Base-by-base conservation (phyloP, 345 rosid genomes). In the Carallia brachiata region DNA sequence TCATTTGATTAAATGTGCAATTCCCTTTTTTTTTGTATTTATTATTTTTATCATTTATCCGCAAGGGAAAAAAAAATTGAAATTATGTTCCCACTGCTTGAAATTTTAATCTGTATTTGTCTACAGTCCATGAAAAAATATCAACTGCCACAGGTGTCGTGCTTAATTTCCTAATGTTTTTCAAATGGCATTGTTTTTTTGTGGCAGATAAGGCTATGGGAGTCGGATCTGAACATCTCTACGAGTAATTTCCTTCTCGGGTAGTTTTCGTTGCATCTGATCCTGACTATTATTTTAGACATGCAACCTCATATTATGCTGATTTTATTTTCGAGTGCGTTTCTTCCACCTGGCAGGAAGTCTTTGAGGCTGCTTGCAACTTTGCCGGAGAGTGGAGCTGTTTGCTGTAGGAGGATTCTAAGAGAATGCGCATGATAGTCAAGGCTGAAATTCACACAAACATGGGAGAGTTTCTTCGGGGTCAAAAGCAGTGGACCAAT, bases 381-480 rank as follows among this genome's bases (percentile, higher is more conserved):
- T 92, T 81, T 81, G 96, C 97, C 31, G 81, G 96, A 34, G 84
- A 89, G 62, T 76, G 88, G 66, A 72, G 82, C 61, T 92, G 97
- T 70, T 81, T 92, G 78, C 90, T 92, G 3, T 95, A 97, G 99
- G 99, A 92, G 78, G 97, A 95, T 77, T 78, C 97, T 3, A 90
- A 90, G 85, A 90, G 74, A 71, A 95, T 92, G 97, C 86, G 89
- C 10, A 75, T 95, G 69, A 82, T 82, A 16, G 97, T 89, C 19
- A 95, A 87, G 80, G 84, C 96, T 28, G 97, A 95, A 70, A 69
- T 87, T 74, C 99, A 95, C 83, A 74, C 71, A 73, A 81, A 88
- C 63, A 90, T 95, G 97, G 80, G 93, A 40, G 96, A 91, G 69
- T 88, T 80, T 75, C 88, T 94, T 71, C 92, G 89, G 9, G 81